These are phyloP conservation scores for Sporothrix protearum DNA, from an alignment of 2,329 filamentous ascomycete species.

Conservation along the genomic window DNA sequence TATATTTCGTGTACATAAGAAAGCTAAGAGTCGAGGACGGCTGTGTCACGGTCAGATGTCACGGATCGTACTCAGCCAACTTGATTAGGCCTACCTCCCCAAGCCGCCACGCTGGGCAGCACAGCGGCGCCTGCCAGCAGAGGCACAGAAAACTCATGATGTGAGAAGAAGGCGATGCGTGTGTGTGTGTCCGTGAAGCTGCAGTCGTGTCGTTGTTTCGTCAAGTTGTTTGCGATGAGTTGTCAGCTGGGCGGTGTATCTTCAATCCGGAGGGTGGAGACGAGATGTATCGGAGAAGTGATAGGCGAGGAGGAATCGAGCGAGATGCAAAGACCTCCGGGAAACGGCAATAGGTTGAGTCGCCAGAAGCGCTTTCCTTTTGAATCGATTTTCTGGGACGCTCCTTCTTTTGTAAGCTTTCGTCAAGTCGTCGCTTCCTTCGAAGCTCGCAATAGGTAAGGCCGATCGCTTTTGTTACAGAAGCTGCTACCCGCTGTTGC, in stretches of 20 bases:
- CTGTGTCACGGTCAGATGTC: background rate
- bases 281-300: background rate
- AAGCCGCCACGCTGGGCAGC: slow-evolving; percentile 39
- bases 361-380: background rate
- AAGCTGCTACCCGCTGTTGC: slow-evolving; percentile 7
- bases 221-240: background rate
- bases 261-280: background rate
- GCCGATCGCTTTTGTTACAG: slow-evolving; percentile 17
- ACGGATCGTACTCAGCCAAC: background rate
- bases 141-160: slow-evolving; percentile 28
- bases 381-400: background rate
- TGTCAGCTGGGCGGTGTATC: background rate
- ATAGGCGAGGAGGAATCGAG: background rate
- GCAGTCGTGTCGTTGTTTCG: background rate
- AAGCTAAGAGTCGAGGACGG: too few relatives aligned
- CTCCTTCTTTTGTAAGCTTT: background rate
- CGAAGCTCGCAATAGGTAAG: background rate
- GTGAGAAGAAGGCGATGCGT: background rate
- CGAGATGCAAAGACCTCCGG: background rate
- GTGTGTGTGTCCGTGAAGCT: background rate
- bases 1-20: background rate
- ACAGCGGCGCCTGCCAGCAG: slow-evolving; percentile 34
- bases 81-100: slow-evolving; percentile 42
- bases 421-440: background rate
- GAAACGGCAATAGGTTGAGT: background rate